Conservation (phyloP, 306 rosid species). For the Medicago ruthenica region DNA sequence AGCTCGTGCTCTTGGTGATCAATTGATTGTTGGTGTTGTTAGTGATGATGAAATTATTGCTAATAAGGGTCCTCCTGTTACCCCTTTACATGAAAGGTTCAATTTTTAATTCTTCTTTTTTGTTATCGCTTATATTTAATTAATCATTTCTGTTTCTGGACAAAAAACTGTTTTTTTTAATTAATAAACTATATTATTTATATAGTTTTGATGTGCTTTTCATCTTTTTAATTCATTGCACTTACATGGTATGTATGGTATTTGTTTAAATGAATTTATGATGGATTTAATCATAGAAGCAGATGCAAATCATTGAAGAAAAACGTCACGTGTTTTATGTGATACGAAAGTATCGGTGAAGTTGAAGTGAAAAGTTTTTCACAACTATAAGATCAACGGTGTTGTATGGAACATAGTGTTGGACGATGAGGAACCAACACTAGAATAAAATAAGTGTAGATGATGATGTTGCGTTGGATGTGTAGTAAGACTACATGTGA, state of each 20-base stretch:
- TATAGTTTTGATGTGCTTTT: conserved; percentile 9
- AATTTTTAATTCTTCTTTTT: conserved; percentile 15
- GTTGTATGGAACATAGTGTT: no score
- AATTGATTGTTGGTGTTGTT: conserved; percentile 90
- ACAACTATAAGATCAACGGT: no score
- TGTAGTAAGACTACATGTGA: no score
- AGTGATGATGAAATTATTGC: conserved; percentile 91
- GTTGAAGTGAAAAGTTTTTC: no score
- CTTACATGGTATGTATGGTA: neutral
- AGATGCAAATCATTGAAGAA: no score
- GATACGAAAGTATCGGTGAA: no score
- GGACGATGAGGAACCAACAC: no score
- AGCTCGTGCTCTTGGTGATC: conserved; percentile 96
- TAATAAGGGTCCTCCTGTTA: conserved; percentile 99
- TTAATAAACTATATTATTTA: neutral
- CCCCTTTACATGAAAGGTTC: conserved; percentile 76
- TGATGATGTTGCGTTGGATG: no score
- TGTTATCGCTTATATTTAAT: neutral
- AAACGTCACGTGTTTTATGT: no score
- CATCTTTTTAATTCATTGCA: conserved; percentile 20
- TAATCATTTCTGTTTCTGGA: neutral
- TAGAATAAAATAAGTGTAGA: no score
- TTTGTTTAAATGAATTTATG: conserved; percentile 9
- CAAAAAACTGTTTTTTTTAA: neutral
- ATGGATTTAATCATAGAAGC: neutral